phyloP scores from a whole-genome alignment of 1,284 basidiomycete species.

The Cutaneotrichosporon cavernicola region DNA sequence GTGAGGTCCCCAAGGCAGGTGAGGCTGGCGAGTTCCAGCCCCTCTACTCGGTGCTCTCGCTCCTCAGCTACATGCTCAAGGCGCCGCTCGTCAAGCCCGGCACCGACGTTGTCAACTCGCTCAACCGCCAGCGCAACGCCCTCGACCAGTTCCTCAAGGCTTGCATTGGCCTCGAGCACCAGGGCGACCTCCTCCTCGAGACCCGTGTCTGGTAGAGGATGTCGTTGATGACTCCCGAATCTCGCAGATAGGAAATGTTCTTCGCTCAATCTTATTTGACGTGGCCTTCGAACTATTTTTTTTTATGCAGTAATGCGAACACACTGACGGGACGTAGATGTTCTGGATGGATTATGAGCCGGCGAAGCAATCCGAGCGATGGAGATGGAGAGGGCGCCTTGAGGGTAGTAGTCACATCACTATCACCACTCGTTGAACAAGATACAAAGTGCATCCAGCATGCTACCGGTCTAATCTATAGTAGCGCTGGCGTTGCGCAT shows the following conservation, averaged over 20 bases:
- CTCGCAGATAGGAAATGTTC: slow-evolving; percentile 9
- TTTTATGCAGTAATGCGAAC: slow-evolving; percentile 8
- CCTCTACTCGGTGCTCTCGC: slow-evolving; percentile 81
- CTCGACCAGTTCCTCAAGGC: slow-evolving; percentile 73
- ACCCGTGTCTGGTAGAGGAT: slow-evolving; percentile 74
- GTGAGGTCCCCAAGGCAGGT: slow-evolving; percentile 56
- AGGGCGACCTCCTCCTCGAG: slow-evolving; percentile 76
- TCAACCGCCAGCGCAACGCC: slow-evolving; percentile 90
- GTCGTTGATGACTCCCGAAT: not conserved
- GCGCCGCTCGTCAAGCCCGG: slow-evolving; percentile 96
- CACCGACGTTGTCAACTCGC: slow-evolving; percentile 90
- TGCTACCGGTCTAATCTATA: slow-evolving; percentile 9
- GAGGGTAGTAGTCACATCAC: not conserved
- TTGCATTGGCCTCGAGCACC: slow-evolving; percentile 81
- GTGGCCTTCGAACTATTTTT: not conserved
- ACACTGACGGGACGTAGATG: too few relatives aligned
- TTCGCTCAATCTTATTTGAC: slow-evolving; percentile 3
- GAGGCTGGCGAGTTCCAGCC: slow-evolving; percentile 66
- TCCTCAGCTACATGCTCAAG: slow-evolving; percentile 95
- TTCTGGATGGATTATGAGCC: too few relatives aligned
- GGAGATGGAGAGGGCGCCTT: not conserved
- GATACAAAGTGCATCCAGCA: slow-evolving; percentile 1
- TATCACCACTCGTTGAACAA: not conserved
- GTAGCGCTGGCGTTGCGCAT: not conserved
- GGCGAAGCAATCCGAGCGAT: too few relatives aligned